Base-by-base conservation (phyloP, 768 basidiomycete species). In the Auriculariales sp. region DNA sequence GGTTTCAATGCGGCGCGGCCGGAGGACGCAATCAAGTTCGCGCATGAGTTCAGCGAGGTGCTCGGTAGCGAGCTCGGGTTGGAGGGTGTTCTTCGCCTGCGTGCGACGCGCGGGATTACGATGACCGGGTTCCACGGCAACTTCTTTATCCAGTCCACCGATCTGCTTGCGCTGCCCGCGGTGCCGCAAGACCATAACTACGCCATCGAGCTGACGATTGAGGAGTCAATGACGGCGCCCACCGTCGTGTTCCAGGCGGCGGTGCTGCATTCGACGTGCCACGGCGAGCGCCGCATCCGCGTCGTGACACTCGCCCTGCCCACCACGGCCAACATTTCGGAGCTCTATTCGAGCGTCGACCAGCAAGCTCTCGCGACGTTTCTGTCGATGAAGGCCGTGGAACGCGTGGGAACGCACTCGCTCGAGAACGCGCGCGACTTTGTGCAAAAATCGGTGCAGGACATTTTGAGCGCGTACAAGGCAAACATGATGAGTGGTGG, bases 81-180 rank as follows among this genome's bases (percentile, higher is more conserved):
- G 55, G 95, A 99, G 64, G 92, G 90, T 19, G 89, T 99, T 49
- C 97, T 95, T 73, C 87, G 95, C 62, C 90, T 98, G 25, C 90
- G 95, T 57, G 92, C 93, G n/a, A 91, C 95, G 1, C 75, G 90
- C 53, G 84, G 85, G 93, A 53, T 69, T 98, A 39, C 83, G 92
- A 90, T 97, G 91, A 82, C 92, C 5, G 87, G 89, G 1, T 98
- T 94, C 85, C 91, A 97, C 58, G 94, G 94, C 53, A 98, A 97
- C 70, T 95, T 97, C 72, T 98, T 98, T 61, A 90, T 95, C 50
- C 83, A 94, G 48, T 95, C 92, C 22, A 98, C 94, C 19, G 94
- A 98, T 66, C 76, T 97, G 3, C 75, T 97, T 30, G 90, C 94
- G 3, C 86, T 97, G 75, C 92, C 94, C 2, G 83, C 91, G 6